Conservation (phyloP, 2,329 filamentous ascomycete genomes). For the Diaporthe sp. region DNA sequence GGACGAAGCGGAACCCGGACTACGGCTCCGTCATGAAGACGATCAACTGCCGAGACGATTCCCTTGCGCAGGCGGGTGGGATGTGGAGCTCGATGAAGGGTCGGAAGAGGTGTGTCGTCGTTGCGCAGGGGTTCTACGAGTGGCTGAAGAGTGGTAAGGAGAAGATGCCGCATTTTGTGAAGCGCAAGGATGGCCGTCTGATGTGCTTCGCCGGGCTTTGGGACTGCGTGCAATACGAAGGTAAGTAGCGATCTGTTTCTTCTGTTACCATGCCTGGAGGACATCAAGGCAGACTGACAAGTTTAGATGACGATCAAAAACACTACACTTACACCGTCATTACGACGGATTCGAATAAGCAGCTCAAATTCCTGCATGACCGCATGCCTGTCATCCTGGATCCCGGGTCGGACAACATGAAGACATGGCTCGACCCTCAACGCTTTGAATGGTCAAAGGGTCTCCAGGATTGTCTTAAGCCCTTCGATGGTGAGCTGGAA, state of each 20-base stretch:
- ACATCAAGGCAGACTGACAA: conserved; percentile 25
- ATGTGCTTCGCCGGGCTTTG: conserved; percentile 94
- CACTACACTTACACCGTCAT: conserved; percentile 93
- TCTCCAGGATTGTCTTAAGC: conserved; percentile 81
- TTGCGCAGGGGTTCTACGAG: conserved; percentile 95
- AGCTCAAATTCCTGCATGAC: conserved; percentile 88
- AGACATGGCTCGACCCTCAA: conserved; percentile 81
- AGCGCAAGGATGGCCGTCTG: conserved; percentile 81
- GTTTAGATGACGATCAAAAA: conserved; percentile 68
- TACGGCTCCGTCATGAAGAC: conserved; percentile 84
- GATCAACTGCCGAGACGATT: conserved; percentile 96
- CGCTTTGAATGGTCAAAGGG: conserved; percentile 80
- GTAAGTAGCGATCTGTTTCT: conserved; percentile 49
- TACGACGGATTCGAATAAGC: conserved; percentile 86
- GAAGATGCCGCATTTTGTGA: conserved; percentile 86
- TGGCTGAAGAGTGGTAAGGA: conserved; percentile 89
- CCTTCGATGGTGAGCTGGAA: conserved; percentile 82
- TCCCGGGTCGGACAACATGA: conserved; percentile 75
- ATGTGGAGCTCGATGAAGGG: conserved; percentile 96
- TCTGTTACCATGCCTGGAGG: neutral
- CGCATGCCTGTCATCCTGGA: conserved; percentile 96
- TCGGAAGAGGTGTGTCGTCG: conserved; percentile 85
- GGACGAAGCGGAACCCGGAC: conserved; percentile 87
- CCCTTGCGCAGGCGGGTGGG: conserved; percentile 77
- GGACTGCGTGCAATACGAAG: conserved; percentile 87